Base-by-base conservation (phyloP, 371 early-diverging fungal genomes). In the Mortierella sp. region DNA sequence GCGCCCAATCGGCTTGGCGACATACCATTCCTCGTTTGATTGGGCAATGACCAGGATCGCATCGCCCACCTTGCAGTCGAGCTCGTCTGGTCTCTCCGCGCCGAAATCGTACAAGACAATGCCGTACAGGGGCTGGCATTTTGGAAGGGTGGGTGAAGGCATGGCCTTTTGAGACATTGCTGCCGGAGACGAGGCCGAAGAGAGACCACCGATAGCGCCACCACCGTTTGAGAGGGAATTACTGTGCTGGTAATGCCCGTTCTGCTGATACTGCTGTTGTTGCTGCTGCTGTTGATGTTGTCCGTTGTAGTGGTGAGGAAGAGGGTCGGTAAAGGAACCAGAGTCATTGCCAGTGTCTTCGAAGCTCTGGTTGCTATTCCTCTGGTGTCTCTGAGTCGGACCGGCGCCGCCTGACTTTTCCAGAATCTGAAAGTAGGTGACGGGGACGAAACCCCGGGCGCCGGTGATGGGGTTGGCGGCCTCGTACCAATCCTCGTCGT, bases 381-480 rank as follows among this genome's bases (percentile, higher is more conserved):
- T 52, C 26, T 79, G 72, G 29, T 34, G 64, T 34, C 48, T 39
- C 29, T 50, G 72, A 64, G n/a, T 53, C 67, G 34, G 40, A 34
- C 52, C 68, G n/a, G 55, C 34, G 29, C 44, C 19, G 39, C 66
- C 76, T 8, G 68, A 22, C 55, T 71, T 73, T 67, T 77, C 74
- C 45, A 76, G 71, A 31, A 47, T 66, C 80, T 96, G 94, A 87
- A 97, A 97, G 85, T 89, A 92, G n/a, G 86, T 70, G 10, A 93
- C 93, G 16, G 96, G 96, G 29, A 96, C 97, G 53, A 93, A 81
- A 8, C 98, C 98, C 43, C 93, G 90, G 11, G 88, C 82, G 67
- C 94, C 92, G n/a, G 92, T 91, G 47, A 92, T 86, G 41, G 97
- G 96, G 77, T 97, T 96, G 64, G 91, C 91, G 4, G 95, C 98